A percentile compares a stretch with the other conserved stretches of the same genome.
phyloP scores from a whole-genome alignment of 129 eudicot genomes.

The Kitagawia praeruptora region DNA sequence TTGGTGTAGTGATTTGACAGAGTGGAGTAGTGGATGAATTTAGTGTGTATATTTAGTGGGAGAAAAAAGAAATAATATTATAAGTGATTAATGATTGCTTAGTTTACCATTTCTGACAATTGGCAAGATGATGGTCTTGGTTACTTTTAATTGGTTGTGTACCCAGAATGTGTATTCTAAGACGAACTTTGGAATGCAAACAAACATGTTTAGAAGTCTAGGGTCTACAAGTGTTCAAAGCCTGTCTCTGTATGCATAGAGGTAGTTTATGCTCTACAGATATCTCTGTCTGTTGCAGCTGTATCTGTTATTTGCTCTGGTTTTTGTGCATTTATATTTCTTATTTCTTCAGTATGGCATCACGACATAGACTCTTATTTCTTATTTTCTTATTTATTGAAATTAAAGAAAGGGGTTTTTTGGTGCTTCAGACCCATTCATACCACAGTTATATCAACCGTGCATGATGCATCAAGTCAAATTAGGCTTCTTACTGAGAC shows the following conservation, averaged over 20 bases:
- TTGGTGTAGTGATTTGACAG: neutral
- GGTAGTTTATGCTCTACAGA: neutral
- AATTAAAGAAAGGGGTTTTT: neutral
- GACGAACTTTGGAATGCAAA: neutral
- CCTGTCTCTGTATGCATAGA: neutral
- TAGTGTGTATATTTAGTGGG: no score
- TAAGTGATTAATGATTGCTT: neutral
- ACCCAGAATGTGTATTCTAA: neutral
- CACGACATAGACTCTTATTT: neutral
- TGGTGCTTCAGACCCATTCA: neutral
- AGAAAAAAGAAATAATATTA: neutral
- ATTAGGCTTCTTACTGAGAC: neutral
- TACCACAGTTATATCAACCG: neutral
- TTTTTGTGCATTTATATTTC: neutral
- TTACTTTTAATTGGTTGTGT: neutral
- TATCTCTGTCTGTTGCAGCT: neutral
- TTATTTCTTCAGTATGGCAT: neutral
- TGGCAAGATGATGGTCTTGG: neutral
- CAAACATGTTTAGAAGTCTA: neutral
- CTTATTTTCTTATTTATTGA: neutral
- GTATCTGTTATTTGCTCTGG: neutral
- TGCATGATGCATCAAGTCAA: neutral
- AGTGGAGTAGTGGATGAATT: no score
- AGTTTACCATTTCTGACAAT: neutral
- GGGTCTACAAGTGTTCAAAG: conserved; percentile 2